These are phyloP conservation scores for Tulasnella sp. DNA, from an alignment of 768 basidiomycete species.

Conservation along the genomic window DNA sequence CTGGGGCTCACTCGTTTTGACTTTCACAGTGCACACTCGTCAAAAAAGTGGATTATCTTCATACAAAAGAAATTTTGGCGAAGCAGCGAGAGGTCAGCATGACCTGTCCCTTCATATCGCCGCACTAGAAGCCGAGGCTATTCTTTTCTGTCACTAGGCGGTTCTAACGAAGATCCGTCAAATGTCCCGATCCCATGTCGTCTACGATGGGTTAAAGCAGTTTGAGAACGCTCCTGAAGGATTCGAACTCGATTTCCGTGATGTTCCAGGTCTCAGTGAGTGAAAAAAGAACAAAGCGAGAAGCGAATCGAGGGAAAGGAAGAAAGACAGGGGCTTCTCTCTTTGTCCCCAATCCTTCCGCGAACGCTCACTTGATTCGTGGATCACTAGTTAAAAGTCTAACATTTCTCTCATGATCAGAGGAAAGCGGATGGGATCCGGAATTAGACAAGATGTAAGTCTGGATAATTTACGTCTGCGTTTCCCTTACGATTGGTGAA, in stretches of 20 bases:
- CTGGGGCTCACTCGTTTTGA: not conserved
- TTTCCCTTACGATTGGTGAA: no score
- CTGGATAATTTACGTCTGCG: not conserved
- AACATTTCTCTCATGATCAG: conserved; percentile 29
- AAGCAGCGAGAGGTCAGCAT: conserved; percentile 59
- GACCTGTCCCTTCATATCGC: not conserved
- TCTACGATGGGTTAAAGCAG: conserved; percentile 67
- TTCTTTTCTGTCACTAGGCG: no score
- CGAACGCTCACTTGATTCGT: no score
- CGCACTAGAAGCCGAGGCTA: no score
- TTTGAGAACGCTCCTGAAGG: conserved; percentile 50
- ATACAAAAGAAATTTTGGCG: conserved; percentile 61
- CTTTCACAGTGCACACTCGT: conserved; percentile 65
- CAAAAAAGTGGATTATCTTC: conserved; percentile 80
- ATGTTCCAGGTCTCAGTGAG: conserved; percentile 82
- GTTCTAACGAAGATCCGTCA: conserved; percentile 78
- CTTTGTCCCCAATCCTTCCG: no score
- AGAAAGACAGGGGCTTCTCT: no score
- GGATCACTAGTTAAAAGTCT: no score
- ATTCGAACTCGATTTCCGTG: conserved; percentile 50
- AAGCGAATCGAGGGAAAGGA: no score
- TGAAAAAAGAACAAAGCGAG: no score
- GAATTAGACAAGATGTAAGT: conserved; percentile 65
- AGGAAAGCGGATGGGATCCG: conserved; percentile 86
- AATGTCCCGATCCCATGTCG: conserved; percentile 73